These are phyloP conservation scores for Aspergillus ochraceus DNA, from an alignment of 2,329 filamentous ascomycete species.

Conservation along the genomic window DNA sequence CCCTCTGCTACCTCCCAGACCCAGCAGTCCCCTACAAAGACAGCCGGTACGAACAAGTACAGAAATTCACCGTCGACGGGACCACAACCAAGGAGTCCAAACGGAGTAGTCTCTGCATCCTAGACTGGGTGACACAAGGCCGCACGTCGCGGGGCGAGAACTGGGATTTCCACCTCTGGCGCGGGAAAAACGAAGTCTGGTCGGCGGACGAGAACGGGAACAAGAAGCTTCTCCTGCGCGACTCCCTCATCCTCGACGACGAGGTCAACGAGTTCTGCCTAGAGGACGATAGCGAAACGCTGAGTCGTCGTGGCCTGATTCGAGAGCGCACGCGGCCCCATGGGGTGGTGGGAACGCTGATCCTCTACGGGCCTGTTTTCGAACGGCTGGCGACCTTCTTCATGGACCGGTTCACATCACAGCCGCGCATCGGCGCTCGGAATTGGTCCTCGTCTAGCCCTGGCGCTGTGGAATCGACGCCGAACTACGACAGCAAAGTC, in stretches of 20 bases:
- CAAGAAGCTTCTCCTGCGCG: conserved; percentile 72
- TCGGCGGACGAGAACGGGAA: conserved; percentile 38
- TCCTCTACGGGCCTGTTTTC: conserved; percentile 74
- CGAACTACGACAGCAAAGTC: conserved; percentile 53
- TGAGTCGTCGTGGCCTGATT: conserved; percentile 28
- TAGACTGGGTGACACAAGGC: conserved; percentile 95
- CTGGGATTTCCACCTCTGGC: conserved; percentile 81
- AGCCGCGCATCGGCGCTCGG: conserved; percentile 79
- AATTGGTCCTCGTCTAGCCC: conserved; percentile 59
- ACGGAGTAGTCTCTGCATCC: conserved; percentile 66
- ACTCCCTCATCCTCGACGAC: conserved; percentile 74
- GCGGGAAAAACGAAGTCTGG: conserved; percentile 79
- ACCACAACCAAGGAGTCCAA: conserved; percentile 37
- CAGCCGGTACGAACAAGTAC: conserved; percentile 80
- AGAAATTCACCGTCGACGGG: conserved; percentile 67
- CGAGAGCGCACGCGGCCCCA: conserved; percentile 68
- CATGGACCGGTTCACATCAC: conserved; percentile 70
- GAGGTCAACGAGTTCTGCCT: conserved; percentile 35
- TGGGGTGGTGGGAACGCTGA: conserved; percentile 79
- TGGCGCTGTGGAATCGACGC: conserved; percentile 21
- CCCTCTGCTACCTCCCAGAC: conserved; percentile 73
- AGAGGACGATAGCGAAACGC: conserved; percentile 31
- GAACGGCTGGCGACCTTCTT: conserved; percentile 70
- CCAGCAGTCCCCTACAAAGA: conserved; percentile 87
- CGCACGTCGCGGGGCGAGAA: conserved; percentile 81